Evolutionary conservation across 2,329 filamentous ascomycete genomes (phyloP).

Genomic region (Botryotinia narcissicola): DNA sequence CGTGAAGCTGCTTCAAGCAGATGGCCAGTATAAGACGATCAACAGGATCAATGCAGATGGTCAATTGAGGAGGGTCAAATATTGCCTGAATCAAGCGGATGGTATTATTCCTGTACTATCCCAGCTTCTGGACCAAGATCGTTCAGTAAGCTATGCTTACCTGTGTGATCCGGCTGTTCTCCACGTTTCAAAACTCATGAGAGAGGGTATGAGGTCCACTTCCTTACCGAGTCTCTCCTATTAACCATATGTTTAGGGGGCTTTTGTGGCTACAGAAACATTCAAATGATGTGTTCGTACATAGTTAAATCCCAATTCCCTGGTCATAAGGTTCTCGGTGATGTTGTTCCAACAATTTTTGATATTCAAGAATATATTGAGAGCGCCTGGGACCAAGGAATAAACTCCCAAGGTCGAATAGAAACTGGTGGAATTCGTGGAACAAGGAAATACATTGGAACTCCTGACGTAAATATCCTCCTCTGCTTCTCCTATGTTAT

Average conservation of each 20-base stretch:
- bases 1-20: constrained; percentile 56
- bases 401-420: constrained; percentile 68
- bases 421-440: constrained; percentile 85
- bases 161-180: constrained; percentile 73
- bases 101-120: constrained; percentile 62
- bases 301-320: constrained; percentile 58
- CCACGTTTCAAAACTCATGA: constrained; percentile 79
- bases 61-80: constrained; percentile 42
- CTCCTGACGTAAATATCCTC: constrained; percentile 64
- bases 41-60: constrained; percentile 50
- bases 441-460: constrained; percentile 96
- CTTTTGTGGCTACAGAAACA: constrained; percentile 94
- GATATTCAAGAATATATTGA: constrained; percentile 85
- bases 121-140: constrained; percentile 63
- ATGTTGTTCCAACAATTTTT: constrained; percentile 70
- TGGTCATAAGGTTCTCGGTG: constrained; percentile 59
- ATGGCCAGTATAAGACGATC: constrained; percentile 53
- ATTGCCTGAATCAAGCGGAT: constrained; percentile 47
- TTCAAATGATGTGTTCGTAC: constrained; percentile 85
- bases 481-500: not conserved
- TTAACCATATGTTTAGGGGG: constrained; percentile 53
- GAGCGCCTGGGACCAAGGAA: constrained; percentile 79
- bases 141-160: constrained; percentile 66
- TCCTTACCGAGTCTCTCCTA: constrained; percentile 5
- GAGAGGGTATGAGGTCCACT: constrained; percentile 58